Evolutionary conservation across 1,284 basidiomycete genomes (phyloP).

Genomic region (Grifola frondosa): DNA sequence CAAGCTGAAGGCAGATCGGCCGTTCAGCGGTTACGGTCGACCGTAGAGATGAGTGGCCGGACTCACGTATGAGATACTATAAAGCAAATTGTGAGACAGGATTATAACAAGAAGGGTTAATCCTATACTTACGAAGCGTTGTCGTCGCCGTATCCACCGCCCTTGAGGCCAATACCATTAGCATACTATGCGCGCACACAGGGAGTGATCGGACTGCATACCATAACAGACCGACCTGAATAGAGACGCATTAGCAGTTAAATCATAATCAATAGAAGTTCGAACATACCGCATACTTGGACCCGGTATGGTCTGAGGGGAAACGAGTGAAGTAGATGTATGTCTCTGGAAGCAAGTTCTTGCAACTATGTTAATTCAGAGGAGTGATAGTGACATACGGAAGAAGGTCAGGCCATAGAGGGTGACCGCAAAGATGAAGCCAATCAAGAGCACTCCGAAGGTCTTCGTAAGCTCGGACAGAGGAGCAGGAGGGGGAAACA

Average conservation of each 20-base stretch:
- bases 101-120: conserved; percentile 8
- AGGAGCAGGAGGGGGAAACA: background rate
- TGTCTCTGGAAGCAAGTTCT: conserved; percentile 28
- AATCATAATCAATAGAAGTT: background rate
- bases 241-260: background rate
- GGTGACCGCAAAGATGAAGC: conserved; percentile 37
- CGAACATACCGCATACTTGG: conserved; percentile 32
- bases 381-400: conserved; percentile 30
- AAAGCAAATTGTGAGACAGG: background rate
- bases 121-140: conserved; percentile 30
- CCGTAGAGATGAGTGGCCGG: background rate
- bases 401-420: conserved; percentile 45
- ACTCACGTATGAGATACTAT: conserved; percentile 38
- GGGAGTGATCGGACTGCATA: too few relatives aligned
- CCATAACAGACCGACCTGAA: conserved; percentile 35
- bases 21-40: background rate
- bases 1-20: conserved; percentile 13
- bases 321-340: conserved; percentile 42
- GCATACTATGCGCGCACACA: too few relatives aligned
- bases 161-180: conserved; percentile 11
- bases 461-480: conserved; percentile 28
- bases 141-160: conserved; percentile 28
- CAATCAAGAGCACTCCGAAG: conserved; percentile 36
- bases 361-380: background rate
- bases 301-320: conserved; percentile 29